These are phyloP conservation scores for Pseudocohnilembus persalinus DNA, from an alignment of 169 alveolate genomes.

Conservation along the genomic window DNA sequence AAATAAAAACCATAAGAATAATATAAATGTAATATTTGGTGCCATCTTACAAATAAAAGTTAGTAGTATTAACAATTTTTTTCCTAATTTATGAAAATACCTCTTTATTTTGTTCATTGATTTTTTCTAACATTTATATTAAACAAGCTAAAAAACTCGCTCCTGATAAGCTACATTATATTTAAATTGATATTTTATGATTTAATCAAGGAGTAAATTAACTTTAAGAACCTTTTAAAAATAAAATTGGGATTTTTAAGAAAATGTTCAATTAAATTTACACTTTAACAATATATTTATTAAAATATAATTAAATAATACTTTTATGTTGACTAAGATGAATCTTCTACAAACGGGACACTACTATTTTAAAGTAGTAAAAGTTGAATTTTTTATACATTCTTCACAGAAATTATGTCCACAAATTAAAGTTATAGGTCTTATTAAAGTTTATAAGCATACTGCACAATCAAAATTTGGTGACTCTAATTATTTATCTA, in stretches of 20 bases:
- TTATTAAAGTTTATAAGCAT: conserved; percentile 3
- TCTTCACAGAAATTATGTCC: conserved; percentile 27
- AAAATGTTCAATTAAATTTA: neutral
- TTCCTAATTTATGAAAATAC: neutral
- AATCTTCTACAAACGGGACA: conserved; percentile 32
- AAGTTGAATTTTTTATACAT: conserved; percentile 11
- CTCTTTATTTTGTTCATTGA: conserved; percentile 4
- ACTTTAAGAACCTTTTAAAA: conserved; percentile 12
- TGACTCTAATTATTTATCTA: neutral
- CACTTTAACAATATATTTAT: neutral
- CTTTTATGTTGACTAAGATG: conserved; percentile 16
- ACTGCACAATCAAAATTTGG: conserved; percentile 9
- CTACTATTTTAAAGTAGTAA: conserved; percentile 9
- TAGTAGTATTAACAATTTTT: conserved; percentile 11
- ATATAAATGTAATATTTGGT: neutral
- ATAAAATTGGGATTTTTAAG: neutral
- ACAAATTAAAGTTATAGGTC: conserved; percentile 22
- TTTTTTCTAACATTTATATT: neutral
- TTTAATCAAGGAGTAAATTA: conserved; percentile 6
- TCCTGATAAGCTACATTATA: neutral
- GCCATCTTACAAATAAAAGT: conserved; percentile 5
- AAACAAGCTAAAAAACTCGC: neutral
- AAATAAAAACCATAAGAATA: neutral
- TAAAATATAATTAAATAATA: neutral
- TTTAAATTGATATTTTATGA: neutral